These are phyloP conservation scores for Xylaria sp. DNA, from an alignment of 2,329 filamentous ascomycete species.

Conservation along the genomic window DNA sequence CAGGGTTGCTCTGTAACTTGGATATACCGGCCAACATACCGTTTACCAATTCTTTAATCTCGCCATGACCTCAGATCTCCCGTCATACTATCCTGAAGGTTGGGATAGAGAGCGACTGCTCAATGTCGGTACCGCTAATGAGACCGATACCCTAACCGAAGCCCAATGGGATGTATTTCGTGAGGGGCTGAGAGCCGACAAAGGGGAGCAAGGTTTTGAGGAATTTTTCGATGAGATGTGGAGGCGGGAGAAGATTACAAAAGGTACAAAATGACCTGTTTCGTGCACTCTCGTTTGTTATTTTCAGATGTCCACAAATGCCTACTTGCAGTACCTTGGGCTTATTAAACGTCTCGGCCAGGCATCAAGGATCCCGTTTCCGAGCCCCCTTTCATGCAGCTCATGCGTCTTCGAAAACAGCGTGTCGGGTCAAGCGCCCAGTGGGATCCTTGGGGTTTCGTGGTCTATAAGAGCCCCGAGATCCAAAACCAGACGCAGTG, in stretches of 20 bases:
- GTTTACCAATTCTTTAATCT: not conserved
- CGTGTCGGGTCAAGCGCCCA: conserved; percentile 2
- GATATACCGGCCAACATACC: not conserved
- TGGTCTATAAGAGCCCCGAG: conserved; percentile 27
- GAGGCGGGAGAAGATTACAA: conserved; percentile 12
- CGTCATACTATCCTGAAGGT: conserved; percentile 25
- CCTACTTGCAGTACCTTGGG: not conserved
- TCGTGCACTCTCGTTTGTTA: not conserved
- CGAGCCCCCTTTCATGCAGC: conserved; percentile 26
- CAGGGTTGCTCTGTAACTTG: not conserved
- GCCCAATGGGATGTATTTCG: conserved; percentile 19
- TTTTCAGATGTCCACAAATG: not conserved
- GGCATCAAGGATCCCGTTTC: conserved; percentile 11
- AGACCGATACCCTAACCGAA: conserved; percentile 1
- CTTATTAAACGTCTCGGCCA: not conserved
- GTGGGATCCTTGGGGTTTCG: conserved; percentile 29
- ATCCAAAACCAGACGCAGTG: conserved; percentile 17
- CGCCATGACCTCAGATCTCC: conserved; percentile 13
- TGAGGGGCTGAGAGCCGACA: conserved; percentile 23
- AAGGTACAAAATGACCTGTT: conserved; percentile 7
- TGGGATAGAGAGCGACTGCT: conserved; percentile 29
- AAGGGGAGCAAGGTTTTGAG: conserved; percentile 24
- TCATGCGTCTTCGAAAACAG: conserved; percentile 21
- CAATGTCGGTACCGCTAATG: conserved; percentile 16
- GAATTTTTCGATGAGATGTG: conserved; percentile 26